A percentile compares a stretch with the other conserved stretches of the same genome.
phyloP scores from a whole-genome alignment of 352 stramenopile genomes.

The Phytopythium litorale region DNA sequence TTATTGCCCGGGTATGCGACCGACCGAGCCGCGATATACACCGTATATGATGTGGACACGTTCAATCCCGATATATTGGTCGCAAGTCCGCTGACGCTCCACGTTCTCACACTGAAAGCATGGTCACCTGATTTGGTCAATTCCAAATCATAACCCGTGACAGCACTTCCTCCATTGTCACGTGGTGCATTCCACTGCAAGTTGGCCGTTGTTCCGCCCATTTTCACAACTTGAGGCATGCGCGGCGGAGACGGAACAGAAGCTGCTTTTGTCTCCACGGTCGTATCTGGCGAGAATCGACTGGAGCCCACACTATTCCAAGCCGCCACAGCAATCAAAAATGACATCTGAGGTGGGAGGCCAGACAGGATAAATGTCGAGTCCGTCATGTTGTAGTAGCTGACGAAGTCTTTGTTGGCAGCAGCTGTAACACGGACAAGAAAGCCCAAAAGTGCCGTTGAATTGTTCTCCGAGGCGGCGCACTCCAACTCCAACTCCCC shows the following conservation, averaged over 20 bases:
- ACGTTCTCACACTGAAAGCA: background rate
- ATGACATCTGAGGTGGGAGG: constrained; percentile 24
- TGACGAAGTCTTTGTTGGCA: constrained; percentile 17
- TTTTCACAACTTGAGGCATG: constrained; percentile 2
- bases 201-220: constrained; percentile 16
- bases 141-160: constrained; percentile 17
- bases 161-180: constrained; percentile 31
- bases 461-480: constrained; percentile 5
- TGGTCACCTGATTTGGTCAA: background rate
- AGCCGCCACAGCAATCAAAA: constrained; percentile 33
- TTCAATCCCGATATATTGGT: constrained; percentile 21
- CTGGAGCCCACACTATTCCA: constrained; percentile 50
- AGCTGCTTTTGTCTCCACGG: constrained; percentile 24
- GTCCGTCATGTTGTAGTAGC: constrained; percentile 36
- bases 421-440: constrained; percentile 28
- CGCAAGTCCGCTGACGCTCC: background rate
- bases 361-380: constrained; percentile 34
- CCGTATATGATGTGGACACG: constrained; percentile 32
- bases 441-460: constrained; percentile 15
- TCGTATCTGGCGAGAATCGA: constrained; percentile 18
- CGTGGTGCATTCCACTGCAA: constrained; percentile 35
- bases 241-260: constrained; percentile 25
- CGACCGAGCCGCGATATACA: constrained; percentile 23
- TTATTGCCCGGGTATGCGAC: constrained; percentile 14
- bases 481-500: constrained; percentile 48